Percentiles rank a stretch among this genome's conserved stretches.
phyloP scores from a whole-genome alignment of 331 rosid genomes.

The Quercus tomentella region DNA sequence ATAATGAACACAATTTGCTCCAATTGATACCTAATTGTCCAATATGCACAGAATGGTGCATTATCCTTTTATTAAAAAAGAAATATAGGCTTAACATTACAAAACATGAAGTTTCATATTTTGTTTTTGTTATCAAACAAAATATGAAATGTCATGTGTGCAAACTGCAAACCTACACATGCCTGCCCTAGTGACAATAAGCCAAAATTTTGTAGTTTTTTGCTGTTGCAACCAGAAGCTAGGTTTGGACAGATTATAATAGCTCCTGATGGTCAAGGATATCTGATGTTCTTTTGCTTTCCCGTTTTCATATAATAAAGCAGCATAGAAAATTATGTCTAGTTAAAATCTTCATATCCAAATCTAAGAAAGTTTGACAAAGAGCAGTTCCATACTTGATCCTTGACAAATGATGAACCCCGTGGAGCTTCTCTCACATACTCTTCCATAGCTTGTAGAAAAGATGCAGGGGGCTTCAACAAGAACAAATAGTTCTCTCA shows the following conservation, averaged over 20 bases:
- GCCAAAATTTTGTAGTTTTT: background rate
- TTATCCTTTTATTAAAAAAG: background rate
- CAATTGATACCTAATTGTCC: background rate
- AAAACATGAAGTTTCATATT: background rate
- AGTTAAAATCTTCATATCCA: background rate
- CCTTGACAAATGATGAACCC: conserved; percentile 62
- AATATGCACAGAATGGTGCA: background rate
- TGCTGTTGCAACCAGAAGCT: background rate
- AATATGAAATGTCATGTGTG: background rate
- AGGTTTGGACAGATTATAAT: background rate
- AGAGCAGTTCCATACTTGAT: conserved; percentile 51
- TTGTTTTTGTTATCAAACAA: too few relatives aligned
- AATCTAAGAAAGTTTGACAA: background rate
- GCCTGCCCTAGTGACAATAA: background rate
- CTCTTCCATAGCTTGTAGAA: conserved; percentile 98
- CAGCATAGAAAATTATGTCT: background rate
- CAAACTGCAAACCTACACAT: background rate
- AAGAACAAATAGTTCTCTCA: conserved; percentile 24
- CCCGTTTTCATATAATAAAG: background rate
- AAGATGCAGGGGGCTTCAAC: conserved; percentile 87
- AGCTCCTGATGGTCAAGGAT: background rate
- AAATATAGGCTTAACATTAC: background rate
- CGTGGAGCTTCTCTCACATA: conserved; percentile 90
- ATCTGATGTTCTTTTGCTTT: background rate
- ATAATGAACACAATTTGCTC: background rate